phyloP scores from a whole-genome alignment of 2,329 filamentous ascomycete genomes.

The Neonectria sp. region DNA sequence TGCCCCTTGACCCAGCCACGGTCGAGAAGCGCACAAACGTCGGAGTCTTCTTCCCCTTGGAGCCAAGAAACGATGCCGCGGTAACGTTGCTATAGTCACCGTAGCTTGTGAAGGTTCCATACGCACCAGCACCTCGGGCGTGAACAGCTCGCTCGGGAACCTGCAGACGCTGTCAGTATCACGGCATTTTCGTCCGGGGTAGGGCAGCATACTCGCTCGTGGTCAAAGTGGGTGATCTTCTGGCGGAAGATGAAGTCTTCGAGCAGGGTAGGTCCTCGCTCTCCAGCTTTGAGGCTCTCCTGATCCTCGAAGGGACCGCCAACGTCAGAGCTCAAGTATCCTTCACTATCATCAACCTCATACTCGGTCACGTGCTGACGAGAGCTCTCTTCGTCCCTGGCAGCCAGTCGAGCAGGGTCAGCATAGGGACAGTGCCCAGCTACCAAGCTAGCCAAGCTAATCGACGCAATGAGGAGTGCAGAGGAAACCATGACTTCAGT shows the following conservation, averaged over 20 bases:
- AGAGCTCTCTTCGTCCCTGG: conserved; percentile 48
- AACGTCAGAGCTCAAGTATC: conserved; percentile 75
- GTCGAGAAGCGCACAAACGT: conserved; percentile 83
- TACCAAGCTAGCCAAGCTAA: conserved; percentile 48
- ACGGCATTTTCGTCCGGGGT: conserved; percentile 1
- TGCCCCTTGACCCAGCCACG: conserved; percentile 78
- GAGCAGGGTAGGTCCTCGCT: conserved; percentile 76
- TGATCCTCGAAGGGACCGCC: conserved; percentile 79
- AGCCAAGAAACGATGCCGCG: conserved; percentile 73
- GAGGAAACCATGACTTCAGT: conserved; percentile 46
- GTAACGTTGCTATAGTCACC: conserved; percentile 78
- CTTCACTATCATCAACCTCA: conserved; percentile 67
- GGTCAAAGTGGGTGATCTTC: conserved; percentile 80
- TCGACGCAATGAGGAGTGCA: conserved; percentile 38
- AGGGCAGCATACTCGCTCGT: conserved; percentile 71
- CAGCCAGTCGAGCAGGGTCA: conserved; percentile 44
- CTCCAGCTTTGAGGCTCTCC: conserved; percentile 76
- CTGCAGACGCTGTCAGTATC: conserved; percentile 40
- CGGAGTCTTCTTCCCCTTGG: conserved; percentile 70
- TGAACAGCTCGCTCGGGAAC: conserved; percentile 78
- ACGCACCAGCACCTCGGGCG: conserved; percentile 78
- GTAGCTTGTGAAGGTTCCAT: conserved; percentile 79
- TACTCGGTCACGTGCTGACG: conserved; percentile 53
- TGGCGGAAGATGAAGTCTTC: conserved; percentile 83
- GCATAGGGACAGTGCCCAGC: conserved; percentile 55